phyloP scores from a whole-genome alignment of 768 basidiomycete genomes.

The Amanita subjunquillea region DNA sequence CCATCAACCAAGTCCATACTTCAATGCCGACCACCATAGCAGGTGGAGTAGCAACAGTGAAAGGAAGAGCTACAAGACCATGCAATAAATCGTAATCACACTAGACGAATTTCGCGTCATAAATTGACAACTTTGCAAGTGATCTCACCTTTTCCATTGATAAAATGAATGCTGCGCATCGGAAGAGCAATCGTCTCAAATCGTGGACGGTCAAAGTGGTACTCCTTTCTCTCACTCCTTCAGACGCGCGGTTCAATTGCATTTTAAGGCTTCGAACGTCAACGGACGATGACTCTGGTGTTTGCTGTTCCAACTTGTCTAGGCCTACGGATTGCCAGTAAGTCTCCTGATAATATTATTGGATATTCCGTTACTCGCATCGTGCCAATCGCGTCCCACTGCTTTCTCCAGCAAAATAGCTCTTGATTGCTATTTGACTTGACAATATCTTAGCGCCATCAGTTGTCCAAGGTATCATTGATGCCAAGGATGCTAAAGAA shows the following conservation, averaged over 20 bases:
- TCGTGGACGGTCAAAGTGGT: slow-evolving; percentile 73
- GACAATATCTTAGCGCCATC: slow-evolving; percentile 78
- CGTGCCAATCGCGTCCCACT: slow-evolving; percentile 70
- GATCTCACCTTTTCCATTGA: slow-evolving; percentile 46
- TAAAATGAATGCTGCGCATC: slow-evolving; percentile 76
- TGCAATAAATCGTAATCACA: slow-evolving; percentile 80
- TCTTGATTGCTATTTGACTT: slow-evolving; percentile 82
- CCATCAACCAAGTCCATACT: slow-evolving; percentile 93
- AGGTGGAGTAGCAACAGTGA: slow-evolving; percentile 80
- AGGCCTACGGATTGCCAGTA: slow-evolving; percentile 26
- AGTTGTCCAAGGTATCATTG: slow-evolving; percentile 44
- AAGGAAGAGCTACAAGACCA: slow-evolving; percentile 80
- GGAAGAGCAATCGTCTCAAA: slow-evolving; percentile 75
- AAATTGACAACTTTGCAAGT: not conserved
- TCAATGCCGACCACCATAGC: slow-evolving; percentile 84
- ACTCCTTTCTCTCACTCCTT: slow-evolving; percentile 61
- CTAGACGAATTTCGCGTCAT: slow-evolving; percentile 24
- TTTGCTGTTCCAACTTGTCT: slow-evolving; percentile 48
- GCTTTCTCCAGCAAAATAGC: slow-evolving; percentile 83
- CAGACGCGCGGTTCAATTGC: slow-evolving; percentile 56
- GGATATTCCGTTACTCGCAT: slow-evolving; percentile 33
- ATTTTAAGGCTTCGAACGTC: slow-evolving; percentile 59
- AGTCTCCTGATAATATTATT: not conserved
- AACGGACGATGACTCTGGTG: slow-evolving; percentile 48
- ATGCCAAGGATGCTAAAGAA: not conserved